Evolutionary conservation across 2,329 filamentous ascomycete species (phyloP).

Genomic region (Orbilia oligospora): DNA sequence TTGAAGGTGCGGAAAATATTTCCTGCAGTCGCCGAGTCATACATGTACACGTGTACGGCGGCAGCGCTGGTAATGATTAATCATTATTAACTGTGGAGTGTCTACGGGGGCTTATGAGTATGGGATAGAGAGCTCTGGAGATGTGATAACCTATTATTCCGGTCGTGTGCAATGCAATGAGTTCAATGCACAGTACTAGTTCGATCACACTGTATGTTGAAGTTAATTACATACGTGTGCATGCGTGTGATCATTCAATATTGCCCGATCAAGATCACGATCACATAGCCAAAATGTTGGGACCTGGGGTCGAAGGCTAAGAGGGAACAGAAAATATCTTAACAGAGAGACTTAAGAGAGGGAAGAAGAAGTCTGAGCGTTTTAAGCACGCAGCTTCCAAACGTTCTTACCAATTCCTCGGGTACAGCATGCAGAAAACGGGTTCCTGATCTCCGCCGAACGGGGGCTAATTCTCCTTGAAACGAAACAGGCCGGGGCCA

Average conservation of each 20-base stretch:
- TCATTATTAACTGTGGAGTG: constrained; percentile 9
- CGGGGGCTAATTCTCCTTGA: constrained; percentile 57
- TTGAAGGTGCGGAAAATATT: constrained; percentile 30
- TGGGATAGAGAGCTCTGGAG: constrained; percentile 3
- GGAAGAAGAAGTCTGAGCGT: constrained; percentile 33
- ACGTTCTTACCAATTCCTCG: constrained; percentile 59
- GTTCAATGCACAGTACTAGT: constrained; percentile 4
- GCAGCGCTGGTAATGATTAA: background rate
- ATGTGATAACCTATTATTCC: constrained; percentile 22
- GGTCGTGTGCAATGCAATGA: constrained; percentile 5
- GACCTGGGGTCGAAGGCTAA: constrained; percentile 2
- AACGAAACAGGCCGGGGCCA: constrained; percentile 56
- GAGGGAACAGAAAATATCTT: background rate
- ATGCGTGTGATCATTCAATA: constrained; percentile 22
- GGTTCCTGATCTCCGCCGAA: constrained; percentile 58
- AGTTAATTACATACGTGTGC: too few relatives aligned
- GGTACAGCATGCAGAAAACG: constrained; percentile 59
- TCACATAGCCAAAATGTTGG: constrained; percentile 21
- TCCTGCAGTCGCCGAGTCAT: constrained; percentile 11
- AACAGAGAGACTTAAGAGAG: background rate
- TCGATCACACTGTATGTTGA: background rate
- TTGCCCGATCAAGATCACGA: constrained; percentile 9
- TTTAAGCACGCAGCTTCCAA: constrained; percentile 35
- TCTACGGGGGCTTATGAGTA: background rate
- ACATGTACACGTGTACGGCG: constrained; percentile 25